Base-by-base conservation (phyloP, 441 rosid genomes). In the Pelargonium cotyledonis region DNA sequence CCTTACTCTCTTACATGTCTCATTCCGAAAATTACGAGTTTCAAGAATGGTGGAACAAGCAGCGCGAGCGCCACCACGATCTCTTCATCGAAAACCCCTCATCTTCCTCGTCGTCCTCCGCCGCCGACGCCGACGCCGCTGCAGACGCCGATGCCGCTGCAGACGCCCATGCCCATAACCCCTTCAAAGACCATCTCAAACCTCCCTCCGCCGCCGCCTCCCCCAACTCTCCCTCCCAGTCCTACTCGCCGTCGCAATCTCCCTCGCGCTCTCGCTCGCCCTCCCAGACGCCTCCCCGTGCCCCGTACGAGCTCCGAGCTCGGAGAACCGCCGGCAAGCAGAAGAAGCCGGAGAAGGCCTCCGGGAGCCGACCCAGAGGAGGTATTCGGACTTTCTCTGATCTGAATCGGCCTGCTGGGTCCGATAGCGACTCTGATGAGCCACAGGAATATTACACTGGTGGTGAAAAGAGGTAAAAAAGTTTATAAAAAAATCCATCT, bases 31-130 rank as follows among this genome's bases (percentile, higher is more conserved):
- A 90, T 81, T 74, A 80, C 61, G 98, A 90, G 85, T 92, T 92
- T 81, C 97, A 88, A 60, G 82, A 90, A 86, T 89, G 98, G 94
- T 92, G 98, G 98, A 92, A 88, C 85, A 84, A 89, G 71, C 97
- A 90, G 23, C 85, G 89, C 70, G 82, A 88, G 65, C 76, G 69
- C 62, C 69, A 71, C 73, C 68, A 71, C 46, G 78, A 81, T 43
- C 44, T 74, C 65, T 51, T 65, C 67, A 60, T 67, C 47, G 78
- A 46, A 23, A 23, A 23, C 26, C 26, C 26, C 2, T 23, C 26
- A 0, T 23, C 26, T 12, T 62, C 70, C 15, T 46, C 41, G 70
- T 47, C 68, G 43, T 44, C 15, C 1, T 69, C 65, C 58, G 74
- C 65, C 44, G 51, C 63, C 75, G 73, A 21, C 26, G 44, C 10